Conservation (phyloP, 805 yeast genomes). For the Schizosaccharomyces osmophilus region DNA sequence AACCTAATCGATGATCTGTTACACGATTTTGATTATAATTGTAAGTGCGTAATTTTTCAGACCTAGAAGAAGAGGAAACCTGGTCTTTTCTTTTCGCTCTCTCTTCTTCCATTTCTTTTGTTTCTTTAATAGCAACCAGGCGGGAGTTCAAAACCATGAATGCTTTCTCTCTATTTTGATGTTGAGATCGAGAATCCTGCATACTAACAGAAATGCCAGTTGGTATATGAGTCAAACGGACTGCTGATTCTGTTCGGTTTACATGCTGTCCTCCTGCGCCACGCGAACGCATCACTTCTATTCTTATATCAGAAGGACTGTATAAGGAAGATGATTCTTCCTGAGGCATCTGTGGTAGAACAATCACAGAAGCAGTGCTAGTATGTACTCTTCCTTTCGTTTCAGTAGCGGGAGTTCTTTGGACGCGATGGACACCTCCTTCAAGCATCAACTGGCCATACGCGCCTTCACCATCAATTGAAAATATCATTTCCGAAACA, state of each 20-base stretch:
- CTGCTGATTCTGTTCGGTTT: slow-evolving; percentile 92
- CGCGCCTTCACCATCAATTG: slow-evolving; percentile 52
- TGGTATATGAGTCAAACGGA: slow-evolving; percentile 73
- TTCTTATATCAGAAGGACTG: slow-evolving; percentile 64
- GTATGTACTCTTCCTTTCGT: slow-evolving; percentile 86
- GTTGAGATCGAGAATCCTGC: slow-evolving; percentile 91
- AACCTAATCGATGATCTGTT: slow-evolving; percentile 82
- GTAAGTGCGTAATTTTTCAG: slow-evolving; percentile 83
- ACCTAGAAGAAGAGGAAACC: slow-evolving; percentile 68
- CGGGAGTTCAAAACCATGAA: slow-evolving; percentile 58
- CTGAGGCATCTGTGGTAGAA: slow-evolving; percentile 51
- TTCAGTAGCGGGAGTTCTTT: slow-evolving; percentile 80
- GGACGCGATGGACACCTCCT: slow-evolving; percentile 92
- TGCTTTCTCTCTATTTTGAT: slow-evolving; percentile 80
- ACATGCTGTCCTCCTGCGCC: slow-evolving; percentile 98
- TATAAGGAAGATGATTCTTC: slow-evolving; percentile 26
- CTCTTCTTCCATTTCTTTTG: slow-evolving; percentile 39
- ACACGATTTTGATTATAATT: slow-evolving; percentile 80
- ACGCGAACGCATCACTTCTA: slow-evolving; percentile 91
- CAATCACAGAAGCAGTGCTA: slow-evolving; percentile 87
- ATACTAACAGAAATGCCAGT: slow-evolving; percentile 71
- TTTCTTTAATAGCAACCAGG: slow-evolving; percentile 56
- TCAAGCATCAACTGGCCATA: slow-evolving; percentile 54
- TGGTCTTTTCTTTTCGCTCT: slow-evolving; percentile 49
- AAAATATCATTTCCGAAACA: slow-evolving; percentile 47